Evolutionary conservation across 2,329 filamentous ascomycete species (phyloP), one percentile per base, ranked within the genome.

Genomic region (Curvularia verruculosa): DNA sequence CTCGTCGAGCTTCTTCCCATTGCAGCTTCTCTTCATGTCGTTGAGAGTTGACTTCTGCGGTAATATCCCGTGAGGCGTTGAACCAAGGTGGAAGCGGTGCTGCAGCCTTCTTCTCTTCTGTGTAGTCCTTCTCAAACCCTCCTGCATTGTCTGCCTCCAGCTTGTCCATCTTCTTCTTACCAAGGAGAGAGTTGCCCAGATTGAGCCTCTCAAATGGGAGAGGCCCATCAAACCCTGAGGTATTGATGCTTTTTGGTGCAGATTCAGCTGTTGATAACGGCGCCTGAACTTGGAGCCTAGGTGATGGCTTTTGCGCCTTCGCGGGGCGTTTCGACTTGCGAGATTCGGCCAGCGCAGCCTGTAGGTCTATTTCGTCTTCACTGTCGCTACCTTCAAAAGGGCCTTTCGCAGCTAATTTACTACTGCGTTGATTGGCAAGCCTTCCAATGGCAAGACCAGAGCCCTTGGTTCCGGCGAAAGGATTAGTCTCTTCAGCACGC

Each of bases 121-220:
- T 71, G 3, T 64, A 54, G 6, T 79, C 81, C 61, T 80, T 85
- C 53, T 89, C 84, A 66, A 92, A 91, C 0, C 89, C 89, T 21
- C 89, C 89, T 36, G 85, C 83, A 58, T 80, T 75, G 5, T 85
- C 83, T 50, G 84, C 80, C 55, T 84, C 78, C 50, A 79, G 78
- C 63, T 76, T 81, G 68, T 80, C 80, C 79, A 78, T 82, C 65
- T 80, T 84, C 74, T 80, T 84, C 73, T 78, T 83, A 26, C 78
- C 80, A 13, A 79, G 73, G 10, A 80, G 75, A 34, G 85, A 88
- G 49, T 85, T 87, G 43, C 89, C 87, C 1, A 96, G 82, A 70
- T 92, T 83, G 6, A 89, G 78, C 49, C 84, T 94, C 66, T 96
- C 92, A 69, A 99, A 99, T 0, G 95, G 95, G 5, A 99, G 77